phyloP scores from a whole-genome alignment of 2,329 filamentous ascomycete species.

The Xylaria polymorpha region DNA sequence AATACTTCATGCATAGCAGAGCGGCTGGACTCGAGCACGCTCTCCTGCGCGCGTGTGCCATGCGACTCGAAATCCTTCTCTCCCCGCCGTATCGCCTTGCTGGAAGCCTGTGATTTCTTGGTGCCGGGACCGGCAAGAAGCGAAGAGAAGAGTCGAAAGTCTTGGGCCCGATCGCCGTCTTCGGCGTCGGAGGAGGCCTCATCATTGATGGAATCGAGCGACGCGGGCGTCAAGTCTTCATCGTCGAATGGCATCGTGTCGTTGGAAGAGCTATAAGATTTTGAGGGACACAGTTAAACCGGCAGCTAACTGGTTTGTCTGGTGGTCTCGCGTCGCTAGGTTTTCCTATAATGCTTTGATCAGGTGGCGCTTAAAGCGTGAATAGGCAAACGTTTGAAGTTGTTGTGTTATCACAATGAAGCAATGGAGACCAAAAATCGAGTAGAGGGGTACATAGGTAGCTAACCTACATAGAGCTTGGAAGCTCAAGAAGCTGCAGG shows the following conservation, averaged over 20 bases:
- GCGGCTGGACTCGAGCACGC: conserved; percentile 82
- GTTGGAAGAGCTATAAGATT: background rate
- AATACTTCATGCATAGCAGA: conserved; percentile 91
- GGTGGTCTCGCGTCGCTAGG: background rate
- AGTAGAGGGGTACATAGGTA: conserved; percentile 2
- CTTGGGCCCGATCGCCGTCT: conserved; percentile 63
- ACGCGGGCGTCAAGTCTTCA: conserved; percentile 40
- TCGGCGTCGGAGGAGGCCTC: conserved; percentile 41
- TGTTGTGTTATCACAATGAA: background rate
- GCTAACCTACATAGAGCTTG: too few species aligned
- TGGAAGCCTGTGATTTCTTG: conserved; percentile 50
- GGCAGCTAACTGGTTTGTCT: background rate
- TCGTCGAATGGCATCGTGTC: conserved; percentile 47
- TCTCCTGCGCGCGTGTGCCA: conserved; percentile 83
- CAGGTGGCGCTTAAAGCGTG: background rate
- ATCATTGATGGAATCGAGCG: conserved; percentile 36
- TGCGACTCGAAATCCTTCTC: conserved; percentile 98
- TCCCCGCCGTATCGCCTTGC: conserved; percentile 83
- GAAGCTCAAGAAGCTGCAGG: background rate
- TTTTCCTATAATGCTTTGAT: background rate
- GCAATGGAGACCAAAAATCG: background rate
- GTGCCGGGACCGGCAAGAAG: conserved; percentile 56
- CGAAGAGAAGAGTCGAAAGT: conserved; percentile 79
- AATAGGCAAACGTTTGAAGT: background rate
- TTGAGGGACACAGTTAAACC: background rate